Evolutionary conservation across 495 filamentous ascomycete species (phyloP), one percentile per base, ranked within the genome.

Genomic region (Aspergillus conjunctus): DNA sequence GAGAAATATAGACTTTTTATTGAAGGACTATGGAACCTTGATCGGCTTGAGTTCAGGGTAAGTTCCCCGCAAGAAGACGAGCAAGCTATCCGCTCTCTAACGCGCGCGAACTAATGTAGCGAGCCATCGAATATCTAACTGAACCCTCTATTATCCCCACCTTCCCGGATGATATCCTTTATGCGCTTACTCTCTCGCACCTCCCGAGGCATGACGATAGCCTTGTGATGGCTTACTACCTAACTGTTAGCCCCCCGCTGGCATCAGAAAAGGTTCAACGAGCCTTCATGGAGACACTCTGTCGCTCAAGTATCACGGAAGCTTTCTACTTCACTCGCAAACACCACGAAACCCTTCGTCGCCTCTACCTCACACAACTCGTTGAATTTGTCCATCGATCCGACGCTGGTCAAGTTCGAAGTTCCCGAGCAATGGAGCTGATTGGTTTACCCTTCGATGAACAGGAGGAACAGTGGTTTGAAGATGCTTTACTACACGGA

Each of bases 1-100:
- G 72, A 80, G 20, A 88, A 86, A 60, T 93, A 91, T 68, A 83
- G 83, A 63, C 83, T 89, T 30, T 88, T 90, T 58, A 90, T 93
- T 70, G 86, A 87, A 58, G 90, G 90, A 4, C 73, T 94, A n/a
- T 93, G 90, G 89, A 79, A 88, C 54, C 77, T 94, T 75, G 91
- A 94, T 70, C 79, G 81, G 46, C 72, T 84, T 22, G 81, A 91
- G 50, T 91, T 90, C 71, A 80, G 82, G 63, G 82, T 88, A 64
- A 43, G 74, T 66, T 41, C 10, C 14, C 4, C 33, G 18, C 32
- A 7, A 3, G 21, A 5, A 11, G 39, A 10, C 43, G 56, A 22
- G 21, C 1, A 0, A 14, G 37, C 3, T 43, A 10, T 48, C 7
- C n/a, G 10, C 4, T 51, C 51, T 33, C 43, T 54, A 51, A 58